These are phyloP conservation scores for Cenococcum geophilum DNA, from an alignment of 495 filamentous ascomycete species.

Conservation along the genomic window DNA sequence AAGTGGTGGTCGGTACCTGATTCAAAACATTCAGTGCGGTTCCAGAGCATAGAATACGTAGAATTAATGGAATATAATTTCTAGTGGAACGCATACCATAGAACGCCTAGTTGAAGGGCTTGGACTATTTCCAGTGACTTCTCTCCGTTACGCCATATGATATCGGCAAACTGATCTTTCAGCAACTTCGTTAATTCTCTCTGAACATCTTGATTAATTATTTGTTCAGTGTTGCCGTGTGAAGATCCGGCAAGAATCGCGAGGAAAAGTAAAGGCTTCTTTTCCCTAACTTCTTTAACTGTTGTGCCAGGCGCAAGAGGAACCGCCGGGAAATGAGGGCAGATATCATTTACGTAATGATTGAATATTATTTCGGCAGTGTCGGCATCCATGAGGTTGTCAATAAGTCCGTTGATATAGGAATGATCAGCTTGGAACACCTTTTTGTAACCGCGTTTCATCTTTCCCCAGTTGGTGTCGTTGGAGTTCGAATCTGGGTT, in stretches of 20 bases:
- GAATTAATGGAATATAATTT: not conserved
- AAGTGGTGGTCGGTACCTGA: slow-evolving; percentile 82
- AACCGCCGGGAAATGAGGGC: slow-evolving; percentile 67
- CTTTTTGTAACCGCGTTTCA: slow-evolving; percentile 21
- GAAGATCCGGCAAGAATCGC: slow-evolving; percentile 67
- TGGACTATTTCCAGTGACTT: slow-evolving; percentile 87
- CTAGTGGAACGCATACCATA: slow-evolving; percentile 18
- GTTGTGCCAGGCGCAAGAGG: slow-evolving; percentile 64
- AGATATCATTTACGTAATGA: slow-evolving; percentile 64
- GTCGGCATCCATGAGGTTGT: slow-evolving; percentile 55
- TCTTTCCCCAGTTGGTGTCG: slow-evolving; percentile 25
- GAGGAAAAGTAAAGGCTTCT: slow-evolving; percentile 75
- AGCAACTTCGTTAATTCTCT: slow-evolving; percentile 59
- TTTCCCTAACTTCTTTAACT: slow-evolving; percentile 58
- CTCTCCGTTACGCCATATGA: slow-evolving; percentile 65
- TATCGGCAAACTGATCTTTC: slow-evolving; percentile 66
- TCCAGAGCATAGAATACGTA: not conserved
- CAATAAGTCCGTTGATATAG: slow-evolving; percentile 61
- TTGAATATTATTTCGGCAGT: slow-evolving; percentile 59
- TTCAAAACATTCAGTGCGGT: not conserved
- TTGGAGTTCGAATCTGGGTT: slow-evolving; percentile 12
- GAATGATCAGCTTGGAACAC: slow-evolving; percentile 38
- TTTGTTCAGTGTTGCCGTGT: slow-evolving; percentile 47
- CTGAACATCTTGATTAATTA: slow-evolving; percentile 26
- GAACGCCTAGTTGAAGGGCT: slow-evolving; percentile 49